Conservation (phyloP, 106 monocot genomes). For the Dioscorea zingiberensis region DNA sequence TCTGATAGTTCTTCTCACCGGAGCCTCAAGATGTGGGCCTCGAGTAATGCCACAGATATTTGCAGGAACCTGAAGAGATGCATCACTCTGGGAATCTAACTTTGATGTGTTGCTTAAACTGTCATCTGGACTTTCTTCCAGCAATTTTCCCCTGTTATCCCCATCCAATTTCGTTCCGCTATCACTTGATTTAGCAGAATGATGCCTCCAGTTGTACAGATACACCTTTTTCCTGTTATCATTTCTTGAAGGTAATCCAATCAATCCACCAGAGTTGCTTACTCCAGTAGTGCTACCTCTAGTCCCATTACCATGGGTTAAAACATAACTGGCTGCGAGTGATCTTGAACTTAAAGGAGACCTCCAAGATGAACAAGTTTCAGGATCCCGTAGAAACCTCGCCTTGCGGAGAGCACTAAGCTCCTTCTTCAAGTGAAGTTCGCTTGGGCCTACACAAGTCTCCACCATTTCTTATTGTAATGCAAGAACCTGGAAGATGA, state of each 20-base stretch:
- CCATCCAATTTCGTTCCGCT: conserved; percentile 43
- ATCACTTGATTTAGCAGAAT: conserved; percentile 59
- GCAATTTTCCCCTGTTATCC: conserved; percentile 25
- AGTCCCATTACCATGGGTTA: conserved; percentile 24
- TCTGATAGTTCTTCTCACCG: conserved; percentile 22
- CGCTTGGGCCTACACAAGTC: conserved; percentile 59
- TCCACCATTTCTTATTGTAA: conserved; percentile 45
- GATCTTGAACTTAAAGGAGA: conserved; percentile 75
- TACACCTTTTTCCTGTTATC: conserved; percentile 56
- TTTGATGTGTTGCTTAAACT: conserved; percentile 21
- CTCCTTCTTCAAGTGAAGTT: conserved; percentile 93
- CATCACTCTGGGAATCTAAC: conserved; percentile 21
- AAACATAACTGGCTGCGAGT: conserved; percentile 23
- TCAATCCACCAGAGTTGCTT: conserved; percentile 13
- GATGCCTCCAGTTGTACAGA: conserved; percentile 77
- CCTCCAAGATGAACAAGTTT: conserved; percentile 88
- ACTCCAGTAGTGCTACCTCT: conserved; percentile 6
- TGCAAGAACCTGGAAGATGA: too few relatives aligned
- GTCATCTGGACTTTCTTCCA: conserved; percentile 24
- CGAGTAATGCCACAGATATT: conserved; percentile 8
- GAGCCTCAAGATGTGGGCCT: conserved; percentile 5
- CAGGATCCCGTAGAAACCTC: conserved; percentile 78
- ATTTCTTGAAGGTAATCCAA: conserved; percentile 19
- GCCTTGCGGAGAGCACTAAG: conserved; percentile 67
- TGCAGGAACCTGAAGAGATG: conserved; percentile 19